Evolutionary conservation across 352 stramenopile genomes (phyloP).

Genomic region (Elongisporangium anandrum): DNA sequence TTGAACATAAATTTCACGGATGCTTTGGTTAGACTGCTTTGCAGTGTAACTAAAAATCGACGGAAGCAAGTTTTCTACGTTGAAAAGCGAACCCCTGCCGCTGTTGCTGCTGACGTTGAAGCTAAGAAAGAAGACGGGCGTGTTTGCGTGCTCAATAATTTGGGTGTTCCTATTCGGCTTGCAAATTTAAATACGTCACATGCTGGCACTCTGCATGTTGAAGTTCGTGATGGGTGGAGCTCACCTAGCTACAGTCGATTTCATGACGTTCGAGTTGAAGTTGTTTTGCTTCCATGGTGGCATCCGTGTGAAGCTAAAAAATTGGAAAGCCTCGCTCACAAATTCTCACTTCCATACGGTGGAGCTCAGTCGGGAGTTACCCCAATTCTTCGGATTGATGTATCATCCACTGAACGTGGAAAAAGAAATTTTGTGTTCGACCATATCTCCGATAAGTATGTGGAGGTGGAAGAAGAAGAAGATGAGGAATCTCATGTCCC

Average conservation of each 20-base stretch:
- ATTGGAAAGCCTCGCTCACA: conserved; percentile 74
- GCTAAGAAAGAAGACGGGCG: conserved; percentile 81
- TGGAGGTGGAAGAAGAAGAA: conserved; percentile 75
- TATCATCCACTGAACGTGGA: conserved; percentile 59
- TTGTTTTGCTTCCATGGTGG: conserved; percentile 86
- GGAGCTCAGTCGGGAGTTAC: conserved; percentile 84
- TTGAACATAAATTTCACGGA: conserved; percentile 87
- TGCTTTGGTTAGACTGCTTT: conserved; percentile 74
- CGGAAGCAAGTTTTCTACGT: conserved; percentile 68
- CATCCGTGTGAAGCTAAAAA: conserved; percentile 64
- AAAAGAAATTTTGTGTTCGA: conserved; percentile 86
- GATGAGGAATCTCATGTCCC: conserved; percentile 28
- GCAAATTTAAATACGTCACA: conserved; percentile 87
- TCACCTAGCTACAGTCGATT: conserved; percentile 80
- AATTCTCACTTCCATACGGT: conserved; percentile 78
- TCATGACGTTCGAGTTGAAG: conserved; percentile 79
- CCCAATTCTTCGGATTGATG: conserved; percentile 76
- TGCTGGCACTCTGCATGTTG: conserved; percentile 70
- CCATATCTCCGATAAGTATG: conserved; percentile 79
- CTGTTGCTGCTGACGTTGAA: conserved; percentile 72
- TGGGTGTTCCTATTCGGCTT: conserved; percentile 83
- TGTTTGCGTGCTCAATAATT: conserved; percentile 86
- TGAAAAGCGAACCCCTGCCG: conserved; percentile 70
- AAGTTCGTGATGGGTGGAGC: conserved; percentile 83
- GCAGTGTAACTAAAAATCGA: conserved; percentile 72